A percentile compares a stretch with the other conserved stretches of the same genome.
Conservation (phyloP, 2,329 filamentous ascomycete genomes). For the Pseudogymnoascus sp. region DNA sequence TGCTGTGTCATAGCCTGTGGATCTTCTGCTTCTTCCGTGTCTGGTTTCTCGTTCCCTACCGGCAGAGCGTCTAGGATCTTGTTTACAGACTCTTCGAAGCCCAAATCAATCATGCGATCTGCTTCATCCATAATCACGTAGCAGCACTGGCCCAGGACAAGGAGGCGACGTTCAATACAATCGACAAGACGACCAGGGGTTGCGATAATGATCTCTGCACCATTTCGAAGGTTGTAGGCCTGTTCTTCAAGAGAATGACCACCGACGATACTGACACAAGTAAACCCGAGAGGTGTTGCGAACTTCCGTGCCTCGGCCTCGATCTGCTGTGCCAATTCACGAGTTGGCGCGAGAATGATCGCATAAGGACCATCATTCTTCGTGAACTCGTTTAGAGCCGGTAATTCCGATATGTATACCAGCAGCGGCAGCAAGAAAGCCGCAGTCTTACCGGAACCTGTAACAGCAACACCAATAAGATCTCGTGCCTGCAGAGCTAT, state of each 20-base stretch:
- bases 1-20: slow-evolving; percentile 75
- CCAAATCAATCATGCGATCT: slow-evolving; percentile 97
- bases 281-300: slow-evolving; percentile 82
- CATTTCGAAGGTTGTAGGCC: slow-evolving; percentile 79
- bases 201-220: slow-evolving; percentile 96
- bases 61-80: slow-evolving; percentile 94
- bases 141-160: slow-evolving; percentile 93
- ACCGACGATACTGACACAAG: slow-evolving; percentile 94
- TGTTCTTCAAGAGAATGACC: slow-evolving; percentile 94
- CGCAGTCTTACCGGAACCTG: slow-evolving; percentile 96
- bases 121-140: slow-evolving; percentile 99
- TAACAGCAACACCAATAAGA: slow-evolving; percentile 96
- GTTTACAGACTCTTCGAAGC: slow-evolving; percentile 95
- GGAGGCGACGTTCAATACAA: slow-evolving; percentile 85
- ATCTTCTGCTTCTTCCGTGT: slow-evolving; percentile 86
- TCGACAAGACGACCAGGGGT: slow-evolving; percentile 95
- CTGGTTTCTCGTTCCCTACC: slow-evolving; percentile 88
- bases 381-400: slow-evolving; percentile 73
- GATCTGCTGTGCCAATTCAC: slow-evolving; percentile 96
- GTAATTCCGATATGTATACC: slow-evolving; percentile 88
- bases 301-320: slow-evolving; percentile 92
- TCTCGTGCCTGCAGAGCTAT: slow-evolving; percentile 89
- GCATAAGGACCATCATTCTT: slow-evolving; percentile 95
- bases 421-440: slow-evolving; percentile 87
- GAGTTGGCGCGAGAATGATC: slow-evolving; percentile 92